These are phyloP conservation scores for Streptanthus diversifolius DNA, from an alignment of 345 rosid species.

Conservation along the genomic window DNA sequence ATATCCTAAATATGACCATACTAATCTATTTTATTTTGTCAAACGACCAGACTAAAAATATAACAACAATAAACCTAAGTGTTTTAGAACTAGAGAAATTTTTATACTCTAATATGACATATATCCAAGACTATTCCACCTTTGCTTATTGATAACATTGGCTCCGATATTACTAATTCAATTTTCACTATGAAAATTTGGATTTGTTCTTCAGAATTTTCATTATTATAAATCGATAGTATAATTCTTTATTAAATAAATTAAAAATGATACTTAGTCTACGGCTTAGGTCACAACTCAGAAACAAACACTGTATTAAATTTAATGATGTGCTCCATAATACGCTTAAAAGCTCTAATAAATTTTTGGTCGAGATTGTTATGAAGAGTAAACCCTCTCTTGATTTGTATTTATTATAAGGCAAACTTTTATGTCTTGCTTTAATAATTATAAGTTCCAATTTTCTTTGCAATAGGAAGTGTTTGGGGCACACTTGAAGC, in stretches of 20 bases:
- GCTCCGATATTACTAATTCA: neutral
- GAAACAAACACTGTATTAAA: neutral
- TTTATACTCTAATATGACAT: neutral
- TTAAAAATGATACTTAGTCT: neutral
- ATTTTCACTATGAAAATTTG: no score
- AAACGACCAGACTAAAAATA: no score
- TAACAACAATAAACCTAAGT: no score
- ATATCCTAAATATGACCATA: no score
- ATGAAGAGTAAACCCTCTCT: neutral
- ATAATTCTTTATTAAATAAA: neutral
- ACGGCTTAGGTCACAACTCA: neutral
- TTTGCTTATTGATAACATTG: neutral
- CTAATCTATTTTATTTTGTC: no score
- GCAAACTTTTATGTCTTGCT: no score
- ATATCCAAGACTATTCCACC: neutral
- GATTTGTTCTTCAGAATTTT: neutral
- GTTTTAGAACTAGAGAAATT: neutral
- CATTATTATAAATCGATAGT: neutral
- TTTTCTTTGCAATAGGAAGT: no score
- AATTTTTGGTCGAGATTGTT: neutral
- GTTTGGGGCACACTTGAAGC: no score
- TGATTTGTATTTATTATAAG: neutral
- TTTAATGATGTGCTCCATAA: neutral
- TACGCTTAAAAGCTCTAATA: neutral
- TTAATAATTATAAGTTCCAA: no score